These are phyloP conservation scores for Collybiopsis confluens DNA, from an alignment of 768 basidiomycete genomes.

Conservation along the genomic window DNA sequence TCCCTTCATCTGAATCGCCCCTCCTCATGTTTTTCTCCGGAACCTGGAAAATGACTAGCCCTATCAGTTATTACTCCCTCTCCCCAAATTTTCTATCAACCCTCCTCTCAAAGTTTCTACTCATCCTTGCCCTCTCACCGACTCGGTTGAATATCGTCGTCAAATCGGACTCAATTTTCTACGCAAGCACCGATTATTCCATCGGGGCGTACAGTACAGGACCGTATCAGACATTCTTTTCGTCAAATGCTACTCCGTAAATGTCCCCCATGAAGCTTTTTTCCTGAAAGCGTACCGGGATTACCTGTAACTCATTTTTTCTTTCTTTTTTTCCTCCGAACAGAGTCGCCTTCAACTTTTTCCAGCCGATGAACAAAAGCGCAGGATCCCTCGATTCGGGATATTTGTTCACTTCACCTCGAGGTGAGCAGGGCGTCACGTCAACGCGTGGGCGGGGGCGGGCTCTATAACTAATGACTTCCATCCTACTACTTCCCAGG, in stretches of 20 bases:
- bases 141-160: too few relatives aligned
- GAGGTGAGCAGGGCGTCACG: background rate
- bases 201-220: background rate
- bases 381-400: background rate
- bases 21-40: too few relatives aligned
- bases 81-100: too few relatives aligned
- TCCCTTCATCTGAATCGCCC: too few relatives aligned
- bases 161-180: background rate
- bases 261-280: too few relatives aligned
- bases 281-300: too few relatives aligned
- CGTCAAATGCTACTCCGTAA: conserved; percentile 4
- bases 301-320: background rate
- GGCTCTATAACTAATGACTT: background rate
- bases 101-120: too few relatives aligned
- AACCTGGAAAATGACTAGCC: too few relatives aligned
- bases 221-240: conserved; percentile 1
- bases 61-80: too few relatives aligned
- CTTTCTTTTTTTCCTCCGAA: background rate
- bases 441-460: too few relatives aligned
- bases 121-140: too few relatives aligned
- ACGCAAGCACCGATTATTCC: background rate
- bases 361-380: background rate
- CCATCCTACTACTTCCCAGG: background rate
- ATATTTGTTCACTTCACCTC: background rate
- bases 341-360: conserved; percentile 3